A percentile compares a stretch with the other conserved stretches of the same genome.
These are phyloP conservation scores for Ascochyta lentis DNA, from an alignment of 2,329 filamentous ascomycete species.

Conservation along the genomic window DNA sequence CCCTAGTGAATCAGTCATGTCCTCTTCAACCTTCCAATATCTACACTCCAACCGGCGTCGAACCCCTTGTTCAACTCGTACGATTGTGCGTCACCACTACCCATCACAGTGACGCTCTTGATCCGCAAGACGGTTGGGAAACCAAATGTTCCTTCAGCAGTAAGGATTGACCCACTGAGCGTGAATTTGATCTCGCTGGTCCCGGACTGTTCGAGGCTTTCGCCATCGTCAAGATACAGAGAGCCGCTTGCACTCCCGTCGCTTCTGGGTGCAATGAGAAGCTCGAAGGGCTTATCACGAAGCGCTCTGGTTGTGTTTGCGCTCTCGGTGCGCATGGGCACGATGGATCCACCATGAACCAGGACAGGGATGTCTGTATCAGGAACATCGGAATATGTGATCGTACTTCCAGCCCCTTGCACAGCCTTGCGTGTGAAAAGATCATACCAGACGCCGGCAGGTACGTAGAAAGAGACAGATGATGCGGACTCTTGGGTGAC, in stretches of 20 bases:
- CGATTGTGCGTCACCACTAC: conserved; percentile 22
- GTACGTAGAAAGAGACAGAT: conserved; percentile 62
- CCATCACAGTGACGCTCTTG: conserved; percentile 34
- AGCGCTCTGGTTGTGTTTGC: conserved; percentile 69
- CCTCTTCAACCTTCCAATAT: conserved; percentile 19
- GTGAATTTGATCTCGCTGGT: conserved; percentile 66
- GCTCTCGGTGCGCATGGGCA: conserved; percentile 63
- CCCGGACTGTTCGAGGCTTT: conserved; percentile 65
- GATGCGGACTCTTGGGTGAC: conserved; percentile 60
- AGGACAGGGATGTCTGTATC: conserved; percentile 67
- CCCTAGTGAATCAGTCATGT: conserved; percentile 2
- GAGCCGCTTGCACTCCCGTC: conserved; percentile 69
- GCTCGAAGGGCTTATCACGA: conserved; percentile 71
- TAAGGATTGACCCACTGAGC: conserved; percentile 62
- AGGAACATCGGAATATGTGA: conserved; percentile 56
- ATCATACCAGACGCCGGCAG: conserved; percentile 60
- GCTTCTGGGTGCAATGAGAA: conserved; percentile 70
- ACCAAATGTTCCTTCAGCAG: conserved; percentile 62
- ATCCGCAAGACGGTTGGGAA: conserved; percentile 48
- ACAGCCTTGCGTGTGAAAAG: conserved; percentile 42
- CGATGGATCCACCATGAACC: conserved; percentile 67
- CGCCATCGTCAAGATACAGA: conserved; percentile 81
- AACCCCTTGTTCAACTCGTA: conserved; percentile 35
- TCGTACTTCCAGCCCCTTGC: conserved; percentile 47
- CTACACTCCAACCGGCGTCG: conserved; percentile 28